Percentiles rank a stretch among this genome's conserved stretches.
These are phyloP conservation scores for Lagenidium sp. DNA, from an alignment of 352 stramenopile genomes.

Conservation along the genomic window DNA sequence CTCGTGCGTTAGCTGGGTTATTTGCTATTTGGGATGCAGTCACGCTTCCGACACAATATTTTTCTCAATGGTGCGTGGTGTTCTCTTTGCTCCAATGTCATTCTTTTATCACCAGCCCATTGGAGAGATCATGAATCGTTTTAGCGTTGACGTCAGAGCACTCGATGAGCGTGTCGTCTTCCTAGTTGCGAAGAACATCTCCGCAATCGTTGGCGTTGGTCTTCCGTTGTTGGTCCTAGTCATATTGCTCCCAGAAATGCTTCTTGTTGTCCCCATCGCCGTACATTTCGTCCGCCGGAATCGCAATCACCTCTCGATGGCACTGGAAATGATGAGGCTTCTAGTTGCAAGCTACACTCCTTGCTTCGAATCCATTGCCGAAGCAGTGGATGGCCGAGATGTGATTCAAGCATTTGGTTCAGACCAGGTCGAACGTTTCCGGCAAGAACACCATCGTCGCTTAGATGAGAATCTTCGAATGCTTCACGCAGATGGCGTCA, in stretches of 20 bases:
- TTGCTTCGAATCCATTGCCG: constrained; percentile 16
- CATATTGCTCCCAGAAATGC: constrained; percentile 32
- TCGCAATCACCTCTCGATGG: constrained; percentile 9
- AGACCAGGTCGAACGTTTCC: constrained; percentile 6
- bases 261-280: constrained; percentile 67
- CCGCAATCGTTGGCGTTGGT: constrained; percentile 5
- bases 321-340: constrained; percentile 12
- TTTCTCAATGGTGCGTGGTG: constrained; percentile 8
- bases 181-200: constrained; percentile 4
- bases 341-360: constrained; percentile 8
- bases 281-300: constrained; percentile 18
- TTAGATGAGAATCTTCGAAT: constrained; percentile 12
- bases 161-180: constrained; percentile 8
- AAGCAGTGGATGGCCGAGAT: constrained; percentile 10
- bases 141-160: constrained; percentile 20
- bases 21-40: constrained; percentile 6
- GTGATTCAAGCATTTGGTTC: constrained; percentile 14
- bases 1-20: constrained; percentile 7
- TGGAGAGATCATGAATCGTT: constrained; percentile 26
- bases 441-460: constrained; percentile 6
- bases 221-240: constrained; percentile 17
- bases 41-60: constrained; percentile 6
- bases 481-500: constrained; percentile 7
- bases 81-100: constrained; percentile 18
- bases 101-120: constrained; percentile 25